Percentiles rank a stretch among this genome's conserved stretches.
These are phyloP conservation scores for Cylindrotheca closterium DNA, from an alignment of 108 stramenopile species.

Conservation along the genomic window DNA sequence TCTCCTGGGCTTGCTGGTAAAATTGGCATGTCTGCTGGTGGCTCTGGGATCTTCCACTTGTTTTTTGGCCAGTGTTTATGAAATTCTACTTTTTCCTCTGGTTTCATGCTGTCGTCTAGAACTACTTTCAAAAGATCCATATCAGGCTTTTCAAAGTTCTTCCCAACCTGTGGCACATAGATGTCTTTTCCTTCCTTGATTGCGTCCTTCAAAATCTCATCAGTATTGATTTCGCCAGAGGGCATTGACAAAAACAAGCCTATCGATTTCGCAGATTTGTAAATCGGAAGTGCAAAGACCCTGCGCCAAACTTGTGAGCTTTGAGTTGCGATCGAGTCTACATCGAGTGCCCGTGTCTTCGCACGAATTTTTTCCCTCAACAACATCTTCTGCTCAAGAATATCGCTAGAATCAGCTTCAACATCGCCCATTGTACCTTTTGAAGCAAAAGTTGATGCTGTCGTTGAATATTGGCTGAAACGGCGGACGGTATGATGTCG, in stretches of 20 bases:
- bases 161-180: slow-evolving; percentile 87
- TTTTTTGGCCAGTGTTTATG: slow-evolving; percentile 81
- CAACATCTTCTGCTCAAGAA: slow-evolving; percentile 29
- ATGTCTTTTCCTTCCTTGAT: slow-evolving; percentile 57
- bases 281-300: slow-evolving; percentile 58
- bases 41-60: slow-evolving; percentile 91
- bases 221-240: slow-evolving; percentile 76
- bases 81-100: slow-evolving; percentile 32
- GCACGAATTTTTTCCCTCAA: slow-evolving; percentile 65
- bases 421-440: background rate
- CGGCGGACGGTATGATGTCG: background rate
- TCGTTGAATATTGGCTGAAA: background rate
- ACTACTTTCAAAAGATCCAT: slow-evolving; percentile 82
- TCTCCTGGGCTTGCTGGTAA: slow-evolving; percentile 71
- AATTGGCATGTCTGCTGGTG: slow-evolving; percentile 50
- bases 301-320: slow-evolving; percentile 60
- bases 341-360: slow-evolving; percentile 28
- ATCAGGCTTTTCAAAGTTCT: slow-evolving; percentile 80
- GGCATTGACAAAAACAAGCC: slow-evolving; percentile 91
- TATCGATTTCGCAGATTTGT: slow-evolving; percentile 63
- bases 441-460: slow-evolving; percentile 8
- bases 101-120: slow-evolving; percentile 10
- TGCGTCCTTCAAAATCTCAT: slow-evolving; percentile 40
- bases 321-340: slow-evolving; percentile 40
- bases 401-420: background rate